Base-by-base conservation (phyloP, 257 asterid genomes). In the Buddleja alternifolia region DNA sequence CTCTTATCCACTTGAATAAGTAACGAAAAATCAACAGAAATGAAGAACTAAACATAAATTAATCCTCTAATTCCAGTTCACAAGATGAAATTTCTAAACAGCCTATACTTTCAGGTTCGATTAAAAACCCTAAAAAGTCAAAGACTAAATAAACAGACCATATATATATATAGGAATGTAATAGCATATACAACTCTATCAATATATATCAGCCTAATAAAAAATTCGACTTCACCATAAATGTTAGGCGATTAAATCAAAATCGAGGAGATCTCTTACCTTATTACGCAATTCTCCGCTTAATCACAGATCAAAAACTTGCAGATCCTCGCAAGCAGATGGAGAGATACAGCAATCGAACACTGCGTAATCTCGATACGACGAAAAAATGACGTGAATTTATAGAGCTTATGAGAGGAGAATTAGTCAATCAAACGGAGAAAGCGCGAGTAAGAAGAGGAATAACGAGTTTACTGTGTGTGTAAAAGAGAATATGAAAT, bases 281-380 rank as follows among this genome's bases (percentile, higher is more conserved):
- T 46, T 0, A 44, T 10, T 32, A 24, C 11, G 73, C 52, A 64
- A 80, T 66, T 20, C 40, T 71, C 72, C 67, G 68, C 53, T 75
- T 40, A 73, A 51, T 67, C 10, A 24, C 53, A 46, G 62, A 63
- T 58, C 39, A 29, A 40, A 23, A 66, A 73, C 24, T 56, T 66
- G 73, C 50, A 73, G 80, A 80, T 73, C 79, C 72, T 64, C 67
- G 57, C 67, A 20, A 61, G 41, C 69, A 14, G 56, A 64, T 69
- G 23, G 48, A 58, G 34, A 57, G 42, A 48, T 7, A 0, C 7
- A 65, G 74, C 47, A 40, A 77, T 40, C 58, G 62, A 65, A n/a
- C 68, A 73, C 74, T 16, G 9, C 62, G 32, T 21, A 65, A 75
- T 32, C 37, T n/a, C 19, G 69, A 69, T 65, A 67, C 72, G 51